Base-by-base conservation (phyloP, 192 early-diverging fungal species). In the Gaertneriomyces semiglobifer region DNA sequence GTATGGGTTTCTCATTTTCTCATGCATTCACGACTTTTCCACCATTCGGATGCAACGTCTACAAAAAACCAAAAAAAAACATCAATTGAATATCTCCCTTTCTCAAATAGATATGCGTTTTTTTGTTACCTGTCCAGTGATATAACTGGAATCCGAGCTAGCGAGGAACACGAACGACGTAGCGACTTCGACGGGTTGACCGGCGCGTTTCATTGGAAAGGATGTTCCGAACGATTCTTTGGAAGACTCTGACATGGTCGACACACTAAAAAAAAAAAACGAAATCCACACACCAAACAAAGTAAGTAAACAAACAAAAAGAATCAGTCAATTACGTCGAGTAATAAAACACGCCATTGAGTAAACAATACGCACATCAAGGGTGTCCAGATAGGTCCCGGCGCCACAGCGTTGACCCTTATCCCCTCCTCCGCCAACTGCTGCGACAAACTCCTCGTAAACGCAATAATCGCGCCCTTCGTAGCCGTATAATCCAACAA, bases 371-470 rank as follows among this genome's bases (percentile, higher is more conserved):
- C n/a, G 12, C 20, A 56, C 55, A 56, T 56, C 7, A 61, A 45
- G n/a, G 65, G 65, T 6, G 65, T 66, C 65, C 65, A 66, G 12
- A 66, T 66, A 3, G 65, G 65, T 12, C 65, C 65, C 7, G 75
- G 75, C 6, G 75, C 71, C 38, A 77, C 60, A 3, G 71, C 44
- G 47, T 77, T 77, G 16, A 77, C 75, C 12, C 75, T 60, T n/a
- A 77, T 77, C 0, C 67, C 67, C 25, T 65, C 54, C 8, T 74
- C 73, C 5, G 71, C 75, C 10, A 77, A 65, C 57, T 77, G 73
- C 12, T 55, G 50, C 5, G 75, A 58, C 14, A 77, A 59, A 9
- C 67, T 33, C 9, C 75, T 38, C 18, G 71, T 74, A 47, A 74
- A 74, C 7, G 58, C 75, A 7, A 76, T 64, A 45, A 77, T 69